phyloP scores from a whole-genome alignment of 306 rosid genomes.

The Carpinus viminea region DNA sequence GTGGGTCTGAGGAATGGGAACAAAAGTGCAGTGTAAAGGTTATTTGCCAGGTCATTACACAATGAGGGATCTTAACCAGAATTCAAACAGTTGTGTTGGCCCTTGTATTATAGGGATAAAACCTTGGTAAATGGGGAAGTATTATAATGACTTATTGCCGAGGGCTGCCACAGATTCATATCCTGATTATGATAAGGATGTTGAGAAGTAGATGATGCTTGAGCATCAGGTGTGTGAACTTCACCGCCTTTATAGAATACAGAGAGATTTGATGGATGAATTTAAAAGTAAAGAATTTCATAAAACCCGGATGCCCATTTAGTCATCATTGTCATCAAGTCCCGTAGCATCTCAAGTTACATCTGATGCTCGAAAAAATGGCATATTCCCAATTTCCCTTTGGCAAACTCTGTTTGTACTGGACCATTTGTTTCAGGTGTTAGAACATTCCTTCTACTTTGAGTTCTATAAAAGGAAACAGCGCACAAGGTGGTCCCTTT shows the following conservation, averaged over 20 bases:
- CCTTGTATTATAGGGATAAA: conserved; percentile 68
- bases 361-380: conserved; percentile 55
- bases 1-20: too few relatives aligned
- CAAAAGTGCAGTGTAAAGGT: too few relatives aligned
- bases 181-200: conserved; percentile 66
- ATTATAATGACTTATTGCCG: conserved; percentile 53
- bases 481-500: conserved; percentile 44
- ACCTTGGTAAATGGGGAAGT: conserved; percentile 58
- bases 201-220: conserved; percentile 78
- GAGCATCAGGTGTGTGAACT: conserved; percentile 92
- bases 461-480: conserved; percentile 53
- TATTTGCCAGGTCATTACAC: too few relatives aligned
- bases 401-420: conserved; percentile 50
- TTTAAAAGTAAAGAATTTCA: conserved; percentile 58
- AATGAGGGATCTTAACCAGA: too few relatives aligned
- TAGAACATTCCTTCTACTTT: conserved; percentile 67
- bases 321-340: conserved; percentile 59
- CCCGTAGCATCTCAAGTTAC: conserved; percentile 69
- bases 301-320: conserved; percentile 51
- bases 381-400: conserved; percentile 53
- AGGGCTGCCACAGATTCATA: conserved; percentile 50
- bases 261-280: conserved; percentile 87
- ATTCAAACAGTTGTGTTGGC: conserved; percentile 83
- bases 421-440: conserved; percentile 51
- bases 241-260: conserved; percentile 85